Base-by-base conservation (phyloP, 192 early-diverging fungal species). In the Linnemannia schmuckeri region DNA sequence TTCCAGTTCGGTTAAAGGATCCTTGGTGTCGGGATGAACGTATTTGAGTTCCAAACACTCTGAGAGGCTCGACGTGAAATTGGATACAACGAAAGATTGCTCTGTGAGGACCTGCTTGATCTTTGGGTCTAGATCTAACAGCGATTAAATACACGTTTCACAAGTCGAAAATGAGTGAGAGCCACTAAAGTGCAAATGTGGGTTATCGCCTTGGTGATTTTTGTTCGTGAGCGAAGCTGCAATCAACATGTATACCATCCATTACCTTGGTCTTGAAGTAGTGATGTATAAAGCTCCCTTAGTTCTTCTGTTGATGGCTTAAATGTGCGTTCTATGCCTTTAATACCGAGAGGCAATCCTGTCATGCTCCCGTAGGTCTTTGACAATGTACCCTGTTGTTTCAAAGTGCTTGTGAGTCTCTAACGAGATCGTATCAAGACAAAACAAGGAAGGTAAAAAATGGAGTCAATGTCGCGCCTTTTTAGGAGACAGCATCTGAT, bases 371-470 rank as follows among this genome's bases (percentile, higher is more conserved):
- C 54, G 35, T 47, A 17, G 42, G n/a, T 57, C 8, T 55, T 72
- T 44, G 55, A 49, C 30, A 46, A n/a, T 5, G 57, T 72, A 4
- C 12, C 47, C 37, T 80, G 73, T 27, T 77, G 70, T 9, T 74
- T 86, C 57, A 86, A 41, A n/a, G 71, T 72, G 6, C 75, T 77
- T 13, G 85, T 72, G n/a, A 87, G 78, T 71, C 76, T 87, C 85
- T 87, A 81, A 42, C 30, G 22, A 63, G 18, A 40, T 18, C 27
- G 38, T 24, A 22, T 8, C 42, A 47, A n/a, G 20, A 27, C 41
- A 72, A 33, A 54, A 40, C 22, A 13, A 63, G 4, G n/a, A 24
- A 38, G 44, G 40, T 24, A 0, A n/a, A 42, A 55, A 72, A 35
- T 35, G 24, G 30, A 33, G 30, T 66, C 27, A 66, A 33, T 66